Percentiles rank a stretch among this genome's conserved stretches.
Conservation (phyloP, 208 protist genomes). For the Polymyxa betae region DNA sequence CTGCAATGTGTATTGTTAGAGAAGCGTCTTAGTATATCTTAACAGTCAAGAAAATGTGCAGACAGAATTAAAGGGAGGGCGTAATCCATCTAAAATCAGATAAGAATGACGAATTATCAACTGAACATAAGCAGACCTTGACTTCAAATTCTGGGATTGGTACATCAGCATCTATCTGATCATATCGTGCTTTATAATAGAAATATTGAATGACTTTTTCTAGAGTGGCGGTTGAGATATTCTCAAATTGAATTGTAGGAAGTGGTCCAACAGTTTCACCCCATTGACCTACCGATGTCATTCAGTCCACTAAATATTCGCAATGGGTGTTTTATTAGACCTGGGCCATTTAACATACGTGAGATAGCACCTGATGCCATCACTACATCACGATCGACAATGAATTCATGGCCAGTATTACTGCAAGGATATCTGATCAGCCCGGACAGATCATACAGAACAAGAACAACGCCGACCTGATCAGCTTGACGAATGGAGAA, state of each 20-base stretch:
- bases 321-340: neutral
- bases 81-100: conserved; percentile 43
- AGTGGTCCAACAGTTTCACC: conserved; percentile 29
- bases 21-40: too few relatives aligned
- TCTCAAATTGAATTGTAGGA: conserved; percentile 1
- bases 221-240: neutral
- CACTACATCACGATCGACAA: conserved; percentile 38
- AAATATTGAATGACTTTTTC: conserved; percentile 48
- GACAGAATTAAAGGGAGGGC: conserved; percentile 2
- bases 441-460: neutral
- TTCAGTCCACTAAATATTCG: too few relatives aligned
- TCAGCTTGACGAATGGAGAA: conserved; percentile 31
- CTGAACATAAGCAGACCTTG: neutral
- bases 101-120: neutral
- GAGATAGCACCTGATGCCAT: conserved; percentile 39
- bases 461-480: conserved; percentile 11
- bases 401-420: conserved; percentile 19
- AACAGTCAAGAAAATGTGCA: conserved; percentile 49
- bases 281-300: neutral
- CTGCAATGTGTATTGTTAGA: too few relatives aligned
- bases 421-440: neutral
- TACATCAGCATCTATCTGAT: neutral
- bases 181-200: conserved; percentile 46
- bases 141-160: neutral
- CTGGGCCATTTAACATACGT: conserved; percentile 15